A percentile compares a stretch with the other conserved stretches of the same genome.
phyloP scores from a whole-genome alignment of 805 yeast species.

The Isabelozyma heimii region DNA sequence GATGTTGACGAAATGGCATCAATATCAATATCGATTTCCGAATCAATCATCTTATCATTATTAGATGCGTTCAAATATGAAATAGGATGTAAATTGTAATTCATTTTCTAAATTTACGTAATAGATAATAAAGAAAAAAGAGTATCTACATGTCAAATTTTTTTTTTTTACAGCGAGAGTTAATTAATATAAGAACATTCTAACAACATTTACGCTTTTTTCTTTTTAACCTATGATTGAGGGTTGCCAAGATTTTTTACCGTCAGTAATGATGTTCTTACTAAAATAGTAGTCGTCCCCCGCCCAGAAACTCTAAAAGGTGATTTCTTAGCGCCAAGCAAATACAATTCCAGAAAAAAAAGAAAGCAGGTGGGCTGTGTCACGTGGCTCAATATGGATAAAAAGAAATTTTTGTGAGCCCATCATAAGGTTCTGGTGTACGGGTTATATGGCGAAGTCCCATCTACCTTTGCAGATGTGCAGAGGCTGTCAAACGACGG shows the following conservation, averaged over 20 bases:
- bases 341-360: not conserved
- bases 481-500: too few relatives aligned
- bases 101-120: slow-evolving; percentile 16
- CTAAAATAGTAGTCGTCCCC: not conserved
- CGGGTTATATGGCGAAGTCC: not conserved
- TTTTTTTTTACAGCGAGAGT: not conserved
- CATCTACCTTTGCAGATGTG: too few relatives aligned
- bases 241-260: not conserved
- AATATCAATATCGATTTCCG: slow-evolving; percentile 25
- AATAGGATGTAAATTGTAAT: slow-evolving; percentile 45
- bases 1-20: slow-evolving; percentile 26
- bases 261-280: not conserved
- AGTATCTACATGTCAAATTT: not conserved
- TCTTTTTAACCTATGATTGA: not conserved
- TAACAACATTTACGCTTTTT: not conserved
- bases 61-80: slow-evolving; percentile 38
- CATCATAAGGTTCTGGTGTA: not conserved
- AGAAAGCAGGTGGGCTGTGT: not conserved
- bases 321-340: not conserved
- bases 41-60: slow-evolving; percentile 15
- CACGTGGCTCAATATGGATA: not conserved
- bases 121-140: not conserved
- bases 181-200: not conserved
- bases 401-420: not conserved
- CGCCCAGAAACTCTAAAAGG: not conserved